phyloP scores from a whole-genome alignment of 306 rosid species.

The Astragalus glycyphyllos region DNA sequence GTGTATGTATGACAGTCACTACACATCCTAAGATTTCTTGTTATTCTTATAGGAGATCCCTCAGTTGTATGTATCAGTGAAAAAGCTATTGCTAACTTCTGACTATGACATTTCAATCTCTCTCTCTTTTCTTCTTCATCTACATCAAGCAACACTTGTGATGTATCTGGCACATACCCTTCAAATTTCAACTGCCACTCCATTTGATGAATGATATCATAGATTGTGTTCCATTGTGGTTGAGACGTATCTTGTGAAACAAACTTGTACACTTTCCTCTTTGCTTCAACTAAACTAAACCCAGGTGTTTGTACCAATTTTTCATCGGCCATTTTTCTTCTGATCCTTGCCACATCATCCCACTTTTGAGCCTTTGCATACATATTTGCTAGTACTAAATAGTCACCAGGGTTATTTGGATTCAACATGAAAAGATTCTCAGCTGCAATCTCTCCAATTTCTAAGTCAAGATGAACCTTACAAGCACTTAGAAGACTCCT shows the following conservation, averaged over 20 bases:
- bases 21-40: slow-evolving; percentile 87
- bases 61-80: slow-evolving; percentile 67
- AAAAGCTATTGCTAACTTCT: slow-evolving; percentile 87
- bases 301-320: slow-evolving; percentile 70
- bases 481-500: slow-evolving; percentile 85
- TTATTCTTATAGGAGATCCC: slow-evolving; percentile 70
- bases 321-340: slow-evolving; percentile 59
- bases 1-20: slow-evolving; percentile 82
- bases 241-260: slow-evolving; percentile 79
- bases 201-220: slow-evolving; percentile 90
- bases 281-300: slow-evolving; percentile 75
- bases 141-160: slow-evolving; percentile 72
- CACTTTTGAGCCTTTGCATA: slow-evolving; percentile 71
- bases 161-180: slow-evolving; percentile 74
- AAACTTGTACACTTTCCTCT: slow-evolving; percentile 66
- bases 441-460: slow-evolving; percentile 69
- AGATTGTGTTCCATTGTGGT: slow-evolving; percentile 47
- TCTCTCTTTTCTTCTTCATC: slow-evolving; percentile 84
- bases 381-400: slow-evolving; percentile 71
- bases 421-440: slow-evolving; percentile 55
- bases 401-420: slow-evolving; percentile 64
- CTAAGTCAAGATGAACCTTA: slow-evolving; percentile 67
- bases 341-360: slow-evolving; percentile 68
- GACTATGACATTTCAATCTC: slow-evolving; percentile 80
- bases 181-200: slow-evolving; percentile 96